phyloP scores from a whole-genome alignment of 2,329 filamentous ascomycete genomes.

The Elsinoe ampelina region DNA sequence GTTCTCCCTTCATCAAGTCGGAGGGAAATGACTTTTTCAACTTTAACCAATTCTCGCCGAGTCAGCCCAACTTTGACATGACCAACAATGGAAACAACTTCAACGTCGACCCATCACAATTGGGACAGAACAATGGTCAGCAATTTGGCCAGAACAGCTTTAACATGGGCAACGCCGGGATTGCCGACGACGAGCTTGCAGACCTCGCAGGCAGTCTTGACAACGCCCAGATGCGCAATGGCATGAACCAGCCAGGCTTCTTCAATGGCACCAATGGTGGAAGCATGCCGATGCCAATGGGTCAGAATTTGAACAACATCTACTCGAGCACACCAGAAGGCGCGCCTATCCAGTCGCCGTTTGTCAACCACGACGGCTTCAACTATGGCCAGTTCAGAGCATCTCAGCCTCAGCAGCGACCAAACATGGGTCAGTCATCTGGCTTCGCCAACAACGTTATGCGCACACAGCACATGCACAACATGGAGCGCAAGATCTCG shows the following conservation, averaged over 20 bases:
- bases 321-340: constrained; percentile 90
- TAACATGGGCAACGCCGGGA: constrained; percentile 65
- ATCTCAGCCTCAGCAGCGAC: constrained; percentile 29
- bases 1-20: constrained; percentile 57
- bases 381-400: constrained; percentile 67
- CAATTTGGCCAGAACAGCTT: constrained; percentile 59
- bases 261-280: constrained; percentile 36
- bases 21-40: constrained; percentile 57
- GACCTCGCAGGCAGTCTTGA: constrained; percentile 45
- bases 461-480: constrained; percentile 29
- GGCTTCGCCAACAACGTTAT: constrained; percentile 20
- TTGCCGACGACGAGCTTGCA: constrained; percentile 80
- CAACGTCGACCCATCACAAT: constrained; percentile 73
- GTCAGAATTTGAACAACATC: constrained; percentile 61
- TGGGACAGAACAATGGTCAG: constrained; percentile 53
- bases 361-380: constrained; percentile 58
- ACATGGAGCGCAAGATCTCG: constrained; percentile 53
- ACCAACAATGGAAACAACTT: constrained; percentile 39
- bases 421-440: constrained; percentile 31
- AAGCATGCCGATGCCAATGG: constrained; percentile 42
- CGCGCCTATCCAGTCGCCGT: constrained; percentile 85
- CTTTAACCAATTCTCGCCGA: constrained; percentile 28
- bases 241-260: constrained; percentile 23
- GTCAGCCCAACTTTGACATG: constrained; percentile 16
- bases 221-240: constrained; percentile 14